Evolutionary conservation across 2,329 filamentous ascomycete genomes (phyloP), one percentile per base, ranked within the genome.

Genomic region (Mycosphaerella sp.): DNA sequence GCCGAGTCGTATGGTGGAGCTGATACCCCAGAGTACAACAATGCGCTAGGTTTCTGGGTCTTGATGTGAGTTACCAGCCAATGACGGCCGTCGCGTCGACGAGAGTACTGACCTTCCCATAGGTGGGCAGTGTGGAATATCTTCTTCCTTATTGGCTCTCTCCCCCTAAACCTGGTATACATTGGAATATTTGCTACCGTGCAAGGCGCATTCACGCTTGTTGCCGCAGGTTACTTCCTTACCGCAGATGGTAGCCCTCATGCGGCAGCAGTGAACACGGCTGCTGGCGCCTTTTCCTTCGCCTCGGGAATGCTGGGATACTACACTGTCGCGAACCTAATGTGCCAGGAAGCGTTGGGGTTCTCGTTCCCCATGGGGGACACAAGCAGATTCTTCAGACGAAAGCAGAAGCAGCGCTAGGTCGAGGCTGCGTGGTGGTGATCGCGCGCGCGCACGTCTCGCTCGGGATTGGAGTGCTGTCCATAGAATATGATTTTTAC

Each of bases 1-100:
- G 58, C 65, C 5, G 68, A 68, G 6, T 66, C 74, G 1, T 77
- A 76, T 53, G 72, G 72, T 7, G 62, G 63, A 5, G 62, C 63
- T n/a, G 62, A 72, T 44, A 68, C 66, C 0, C 62, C 62, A 1
- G 65, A 73, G 56, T 73, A 74, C 50, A 73, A 76, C 59, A 77
- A 78, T 48, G 74, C 74, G 1, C 62, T 77, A 1, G 75, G 75
- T 0, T 75, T 77, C 59, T 77, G 74, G 54, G 71, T 77, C 56
- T 63, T 73, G 25, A 64, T 49, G 71, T 72, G 55, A 62, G 69
- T 64, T 12, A 9, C n/a, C 16, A 8, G 32, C 13, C 30, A 17
- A 32, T 13, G 39, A 9, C n/a, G 6, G 25, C 21, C 34, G 21
- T 41, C 27, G 5, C 30, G 18, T 10, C 18, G 12, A 18, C 8